phyloP scores from a whole-genome alignment of 2,329 filamentous ascomycete species.

The Scolecobasidium constrictum region DNA sequence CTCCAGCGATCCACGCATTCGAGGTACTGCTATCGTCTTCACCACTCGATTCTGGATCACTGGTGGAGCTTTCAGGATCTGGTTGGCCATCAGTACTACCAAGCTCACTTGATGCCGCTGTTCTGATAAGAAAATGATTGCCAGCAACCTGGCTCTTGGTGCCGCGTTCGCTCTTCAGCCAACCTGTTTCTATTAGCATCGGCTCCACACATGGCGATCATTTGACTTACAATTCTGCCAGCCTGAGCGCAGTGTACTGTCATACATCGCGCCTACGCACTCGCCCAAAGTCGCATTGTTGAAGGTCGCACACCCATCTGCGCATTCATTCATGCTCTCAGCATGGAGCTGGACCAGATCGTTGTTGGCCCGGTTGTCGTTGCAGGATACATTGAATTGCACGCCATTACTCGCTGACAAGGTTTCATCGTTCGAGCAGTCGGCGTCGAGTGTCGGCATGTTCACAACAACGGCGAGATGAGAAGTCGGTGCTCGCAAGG shows the following conservation, averaged over 20 bases:
- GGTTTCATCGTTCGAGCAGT: background rate
- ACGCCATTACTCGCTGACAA: background rate
- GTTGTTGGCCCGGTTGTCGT: slow-evolving; percentile 2
- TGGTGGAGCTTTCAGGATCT: background rate
- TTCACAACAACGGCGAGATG: background rate
- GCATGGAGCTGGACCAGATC: background rate
- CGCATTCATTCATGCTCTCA: background rate
- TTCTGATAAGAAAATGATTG: background rate
- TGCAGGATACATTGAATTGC: background rate
- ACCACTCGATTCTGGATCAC: background rate
- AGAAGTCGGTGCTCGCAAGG: background rate
- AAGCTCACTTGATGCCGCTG: too few relatives aligned
- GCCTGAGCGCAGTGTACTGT: background rate
- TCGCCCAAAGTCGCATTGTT: background rate
- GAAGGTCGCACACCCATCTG: background rate
- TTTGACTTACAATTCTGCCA: background rate
- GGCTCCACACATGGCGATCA: too few relatives aligned
- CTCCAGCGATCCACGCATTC: background rate
- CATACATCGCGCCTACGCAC: background rate
- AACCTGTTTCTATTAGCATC: too few relatives aligned
- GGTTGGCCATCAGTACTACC: background rate
- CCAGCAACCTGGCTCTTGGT: background rate
- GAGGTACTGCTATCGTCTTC: background rate
- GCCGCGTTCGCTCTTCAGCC: background rate
- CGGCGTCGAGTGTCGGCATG: background rate